These are phyloP conservation scores for Dothideomycetes sp. DNA, from an alignment of 2,329 filamentous ascomycete species.

Conservation along the genomic window DNA sequence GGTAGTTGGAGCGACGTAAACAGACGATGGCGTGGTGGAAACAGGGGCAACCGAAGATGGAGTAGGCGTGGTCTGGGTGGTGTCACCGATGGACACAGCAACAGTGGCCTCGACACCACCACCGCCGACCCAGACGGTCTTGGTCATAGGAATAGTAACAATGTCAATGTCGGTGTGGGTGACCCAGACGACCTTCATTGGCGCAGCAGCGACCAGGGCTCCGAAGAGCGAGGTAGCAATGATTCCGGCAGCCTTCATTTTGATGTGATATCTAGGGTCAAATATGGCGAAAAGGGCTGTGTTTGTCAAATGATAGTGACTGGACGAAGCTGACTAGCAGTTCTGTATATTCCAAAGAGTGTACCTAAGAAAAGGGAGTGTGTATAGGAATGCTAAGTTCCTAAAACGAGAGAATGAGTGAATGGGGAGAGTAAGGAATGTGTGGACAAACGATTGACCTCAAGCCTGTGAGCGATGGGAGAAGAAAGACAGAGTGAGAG, in stretches of 20 bases:
- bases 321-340: constrained; percentile 9
- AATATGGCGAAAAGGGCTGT: constrained; percentile 1
- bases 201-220: constrained; percentile 20
- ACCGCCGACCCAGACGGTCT: constrained; percentile 35
- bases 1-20: constrained; percentile 8
- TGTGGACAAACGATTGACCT: constrained; percentile 7
- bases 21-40: constrained; percentile 4
- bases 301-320: constrained; percentile 4
- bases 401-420: constrained; percentile 9
- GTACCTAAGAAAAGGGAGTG: constrained; percentile 5
- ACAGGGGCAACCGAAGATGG: constrained; percentile 1
- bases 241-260: constrained; percentile 25
- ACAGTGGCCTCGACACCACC: constrained; percentile 15
- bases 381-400: constrained; percentile 10
- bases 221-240: constrained; percentile 16
- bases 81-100: constrained; percentile 14
- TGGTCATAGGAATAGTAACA: constrained; percentile 38
- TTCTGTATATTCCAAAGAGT: constrained; percentile 7
- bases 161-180: constrained; percentile 37
- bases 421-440: constrained; percentile 6
- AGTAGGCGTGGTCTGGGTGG: constrained; percentile 15
- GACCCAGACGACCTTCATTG: constrained; percentile 34
- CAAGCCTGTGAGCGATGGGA: constrained; percentile 7
- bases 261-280: constrained; percentile 11
- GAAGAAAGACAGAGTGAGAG: background rate